Evolutionary conservation across 2,329 filamentous ascomycete genomes (phyloP).

Genomic region (Fonsecaea pugnacius): DNA sequence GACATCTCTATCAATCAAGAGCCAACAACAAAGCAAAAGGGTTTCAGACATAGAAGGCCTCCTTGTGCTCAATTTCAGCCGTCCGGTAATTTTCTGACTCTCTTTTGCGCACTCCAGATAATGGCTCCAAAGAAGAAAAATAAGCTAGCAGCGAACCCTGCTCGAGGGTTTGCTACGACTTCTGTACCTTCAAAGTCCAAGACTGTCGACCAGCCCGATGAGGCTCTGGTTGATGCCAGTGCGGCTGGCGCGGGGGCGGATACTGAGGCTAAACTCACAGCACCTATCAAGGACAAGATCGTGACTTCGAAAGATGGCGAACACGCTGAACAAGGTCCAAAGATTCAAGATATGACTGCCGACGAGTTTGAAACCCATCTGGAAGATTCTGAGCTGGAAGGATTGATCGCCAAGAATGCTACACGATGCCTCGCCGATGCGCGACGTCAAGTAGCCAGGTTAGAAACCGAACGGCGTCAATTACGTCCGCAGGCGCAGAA

Average conservation of each 20-base stretch:
- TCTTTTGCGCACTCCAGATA: no score
- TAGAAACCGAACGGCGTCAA: conserved; percentile 84
- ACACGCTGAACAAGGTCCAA: not conserved
- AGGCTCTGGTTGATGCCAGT: conserved; percentile 27
- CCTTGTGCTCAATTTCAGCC: not conserved
- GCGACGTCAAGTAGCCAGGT: conserved; percentile 72
- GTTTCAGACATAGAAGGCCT: not conserved
- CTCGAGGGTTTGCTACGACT: conserved; percentile 89
- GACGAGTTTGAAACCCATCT: conserved; percentile 90
- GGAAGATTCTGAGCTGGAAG: conserved; percentile 86
- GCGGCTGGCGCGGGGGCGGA: not conserved
- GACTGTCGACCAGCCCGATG: conserved; percentile 43
- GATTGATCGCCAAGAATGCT: conserved; percentile 82
- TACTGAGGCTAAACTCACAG: not conserved
- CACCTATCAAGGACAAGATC: not conserved
- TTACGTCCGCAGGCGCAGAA: conserved; percentile 77
- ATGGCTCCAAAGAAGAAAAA: conserved; percentile 83
- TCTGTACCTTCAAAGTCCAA: conserved; percentile 86
- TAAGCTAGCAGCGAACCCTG: conserved; percentile 84
- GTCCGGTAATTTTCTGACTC: not conserved
- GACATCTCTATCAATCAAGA: not conserved
- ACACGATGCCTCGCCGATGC: conserved; percentile 79
- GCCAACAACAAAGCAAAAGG: not conserved
- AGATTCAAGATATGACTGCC: conserved; percentile 66
- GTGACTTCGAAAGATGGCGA: not conserved